A percentile compares a stretch with the other conserved stretches of the same genome.
phyloP scores from a whole-genome alignment of 2,329 filamentous ascomycete genomes.

The Cyphellophora europaea region DNA sequence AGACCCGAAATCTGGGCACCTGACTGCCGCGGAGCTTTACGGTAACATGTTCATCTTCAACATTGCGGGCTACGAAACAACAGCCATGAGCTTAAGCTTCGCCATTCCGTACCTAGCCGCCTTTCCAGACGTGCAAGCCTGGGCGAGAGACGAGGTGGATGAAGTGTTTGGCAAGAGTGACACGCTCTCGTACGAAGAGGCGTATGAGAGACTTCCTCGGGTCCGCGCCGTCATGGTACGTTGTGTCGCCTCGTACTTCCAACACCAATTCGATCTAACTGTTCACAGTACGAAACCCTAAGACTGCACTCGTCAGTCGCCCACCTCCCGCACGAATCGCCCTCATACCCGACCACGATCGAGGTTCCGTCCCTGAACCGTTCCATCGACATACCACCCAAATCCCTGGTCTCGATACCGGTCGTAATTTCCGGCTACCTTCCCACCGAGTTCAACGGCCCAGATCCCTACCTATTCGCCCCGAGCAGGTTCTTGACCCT shows the following conservation, averaged over 20 bases:
- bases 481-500: constrained; percentile 20
- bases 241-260: background rate
- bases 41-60: constrained; percentile 42
- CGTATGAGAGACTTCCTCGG: constrained; percentile 35
- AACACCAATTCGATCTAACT: background rate
- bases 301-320: constrained; percentile 18
- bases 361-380: background rate
- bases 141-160: constrained; percentile 33
- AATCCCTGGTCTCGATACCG: constrained; percentile 17
- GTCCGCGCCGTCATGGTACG: constrained; percentile 40
- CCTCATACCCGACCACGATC: constrained; percentile 1
- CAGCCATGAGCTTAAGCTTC: constrained; percentile 36
- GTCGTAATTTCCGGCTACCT: constrained; percentile 21
- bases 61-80: constrained; percentile 44
- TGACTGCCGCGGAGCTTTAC: constrained; percentile 36
- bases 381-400: constrained; percentile 14
- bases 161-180: too few species aligned
- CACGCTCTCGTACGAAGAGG: constrained; percentile 31
- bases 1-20: constrained; percentile 23
- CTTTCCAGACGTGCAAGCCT: constrained; percentile 36
- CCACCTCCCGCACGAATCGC: constrained; percentile 14
- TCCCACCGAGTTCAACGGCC: constrained; percentile 18
- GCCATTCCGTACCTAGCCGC: constrained; percentile 35
- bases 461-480: constrained; percentile 19
- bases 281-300: constrained; percentile 19